Percentiles rank a stretch among this genome's conserved stretches.
Conservation (phyloP, 2,329 filamentous ascomycete species). For the Colletotrichum lupini region DNA sequence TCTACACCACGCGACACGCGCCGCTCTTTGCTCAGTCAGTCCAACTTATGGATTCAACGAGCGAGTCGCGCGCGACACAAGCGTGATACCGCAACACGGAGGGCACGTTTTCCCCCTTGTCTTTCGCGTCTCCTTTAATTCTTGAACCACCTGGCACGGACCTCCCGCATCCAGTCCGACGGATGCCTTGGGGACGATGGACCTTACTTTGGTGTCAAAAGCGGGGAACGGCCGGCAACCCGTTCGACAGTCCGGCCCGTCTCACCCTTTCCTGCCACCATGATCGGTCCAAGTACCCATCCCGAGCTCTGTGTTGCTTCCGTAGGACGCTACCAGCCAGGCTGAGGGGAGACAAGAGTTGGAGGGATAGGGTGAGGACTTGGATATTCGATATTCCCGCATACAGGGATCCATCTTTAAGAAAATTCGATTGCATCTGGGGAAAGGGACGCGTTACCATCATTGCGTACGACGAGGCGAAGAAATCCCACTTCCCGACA, state of each 20-base stretch:
- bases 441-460: background rate
- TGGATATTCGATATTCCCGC: background rate
- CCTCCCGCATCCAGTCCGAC: conserved; percentile 19
- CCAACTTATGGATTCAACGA: background rate
- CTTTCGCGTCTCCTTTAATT: background rate
- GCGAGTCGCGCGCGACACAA: background rate
- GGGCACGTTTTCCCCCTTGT: background rate
- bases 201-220: conserved; percentile 8
- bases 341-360: too few species aligned
- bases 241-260: conserved; percentile 17
- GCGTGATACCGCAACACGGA: background rate
- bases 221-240: conserved; percentile 26
- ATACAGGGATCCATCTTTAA: too few species aligned
- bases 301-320: background rate
- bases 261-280: conserved; percentile 14
- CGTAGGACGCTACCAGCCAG: background rate
- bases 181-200: conserved; percentile 4
- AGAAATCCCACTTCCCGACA: background rate
- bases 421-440: background rate
- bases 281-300: conserved; percentile 22
- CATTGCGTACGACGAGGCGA: background rate
- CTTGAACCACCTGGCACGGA: conserved; percentile 12
- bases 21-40: background rate
- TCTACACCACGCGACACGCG: background rate
- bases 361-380: background rate